Base-by-base conservation (phyloP, 1,284 basidiomycete genomes). In the Stereum hirsutum region DNA sequence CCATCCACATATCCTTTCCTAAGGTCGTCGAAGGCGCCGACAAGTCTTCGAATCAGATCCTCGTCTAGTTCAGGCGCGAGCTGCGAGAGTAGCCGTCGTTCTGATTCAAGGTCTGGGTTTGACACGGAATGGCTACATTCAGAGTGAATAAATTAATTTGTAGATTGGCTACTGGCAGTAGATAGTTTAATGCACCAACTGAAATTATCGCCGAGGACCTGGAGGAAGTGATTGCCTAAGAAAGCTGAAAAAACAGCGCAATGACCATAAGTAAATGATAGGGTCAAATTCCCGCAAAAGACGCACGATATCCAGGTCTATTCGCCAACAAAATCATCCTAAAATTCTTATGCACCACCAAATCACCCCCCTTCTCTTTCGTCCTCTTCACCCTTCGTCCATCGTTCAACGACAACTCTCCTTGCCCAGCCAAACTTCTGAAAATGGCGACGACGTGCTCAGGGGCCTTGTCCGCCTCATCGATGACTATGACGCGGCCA, bases 271-370 rank as follows among this genome's bases (percentile, higher is more conserved):
- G 23, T 34, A 39, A 23, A 31, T 14, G 4, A 3, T 31, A 11
- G 5, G 5, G 5, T 31, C 28, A 34, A 17, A 35, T 38, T 8
- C 21, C 32, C n/a, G 30, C 37, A 27, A n/a, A 39, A 19, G 15
- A 66, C 81, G 52, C 52, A 86, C 83, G 76, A 65, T 87, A 89
- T 12, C 83, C 83, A 21, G 81, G 78, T 7, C 78, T 59, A 53
- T 82, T 82, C 2, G 78, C 79, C 31, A 82, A 60, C n/a, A 81
- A 56, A 30, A 81, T 64, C 28, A 82, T 63, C 27, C 78, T 61
- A 60, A 82, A 81, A 46, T 74, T 74, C 1, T 71, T 72, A 54
- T 81, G 78, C 0, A 80, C 74, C 1, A 67, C 63, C 40, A 82
- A 67, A 50, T 82, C 79, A 0, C 64, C 62, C 15, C 70, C 66